phyloP scores from a whole-genome alignment of 2,329 filamentous ascomycete species.

The Pestalotiopsis sp. region DNA sequence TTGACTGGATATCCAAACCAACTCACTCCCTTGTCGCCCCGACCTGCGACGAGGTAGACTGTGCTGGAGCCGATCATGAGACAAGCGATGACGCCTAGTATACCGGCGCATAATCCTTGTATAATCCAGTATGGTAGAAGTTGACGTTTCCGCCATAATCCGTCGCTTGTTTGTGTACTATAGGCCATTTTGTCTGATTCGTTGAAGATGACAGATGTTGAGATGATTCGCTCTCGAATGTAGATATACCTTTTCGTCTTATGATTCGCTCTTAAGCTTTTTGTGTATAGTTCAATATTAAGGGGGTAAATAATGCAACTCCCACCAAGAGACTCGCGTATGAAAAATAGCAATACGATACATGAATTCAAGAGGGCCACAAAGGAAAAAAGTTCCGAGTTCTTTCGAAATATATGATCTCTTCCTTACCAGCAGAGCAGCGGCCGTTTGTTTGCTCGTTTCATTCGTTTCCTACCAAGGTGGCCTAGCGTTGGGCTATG shows the following conservation, averaged over 20 bases:
- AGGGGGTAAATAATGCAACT: background rate
- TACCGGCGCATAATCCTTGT: slow-evolving; percentile 15
- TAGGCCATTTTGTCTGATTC: background rate
- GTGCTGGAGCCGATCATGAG: slow-evolving; percentile 16
- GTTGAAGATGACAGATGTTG: background rate
- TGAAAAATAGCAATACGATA: background rate
- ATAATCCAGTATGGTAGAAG: slow-evolving; percentile 22
- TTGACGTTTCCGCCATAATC: slow-evolving; percentile 22
- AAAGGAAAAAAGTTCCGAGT: background rate
- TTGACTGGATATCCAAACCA: slow-evolving; percentile 13
- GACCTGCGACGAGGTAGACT: background rate
- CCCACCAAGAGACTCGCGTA: background rate
- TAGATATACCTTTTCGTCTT: background rate
- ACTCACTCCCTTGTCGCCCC: background rate
- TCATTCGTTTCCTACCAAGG: background rate
- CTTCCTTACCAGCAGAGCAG: background rate
- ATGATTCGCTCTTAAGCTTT: background rate
- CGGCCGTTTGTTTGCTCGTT: background rate
- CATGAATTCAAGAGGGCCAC: background rate
- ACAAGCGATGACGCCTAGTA: slow-evolving; percentile 14
- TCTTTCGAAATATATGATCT: background rate
- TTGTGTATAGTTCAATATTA: background rate
- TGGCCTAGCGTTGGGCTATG: background rate
- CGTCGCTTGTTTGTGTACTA: slow-evolving; percentile 17
- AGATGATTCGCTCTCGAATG: background rate